A percentile compares a stretch with the other conserved stretches of the same genome.
Conservation (phyloP, 2,329 filamentous ascomycete species). For the Calonectria henricotiae region DNA sequence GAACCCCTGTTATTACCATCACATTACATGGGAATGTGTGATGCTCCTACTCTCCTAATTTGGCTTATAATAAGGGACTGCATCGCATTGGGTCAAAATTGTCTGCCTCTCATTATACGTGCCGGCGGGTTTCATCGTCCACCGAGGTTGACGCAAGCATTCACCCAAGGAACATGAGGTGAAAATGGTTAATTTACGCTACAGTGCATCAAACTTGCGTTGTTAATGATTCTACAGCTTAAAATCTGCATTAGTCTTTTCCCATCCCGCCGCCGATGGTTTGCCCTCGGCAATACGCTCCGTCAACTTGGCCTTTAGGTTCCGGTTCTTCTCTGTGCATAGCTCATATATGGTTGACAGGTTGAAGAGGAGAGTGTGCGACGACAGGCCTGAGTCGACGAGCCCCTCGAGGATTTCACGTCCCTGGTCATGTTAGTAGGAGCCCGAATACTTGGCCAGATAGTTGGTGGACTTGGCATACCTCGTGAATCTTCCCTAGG, state of each 20-base stretch:
- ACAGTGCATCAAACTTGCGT: not conserved
- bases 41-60: too few species aligned
- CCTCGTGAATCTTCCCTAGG: slow-evolving; percentile 81
- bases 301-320: slow-evolving; percentile 80
- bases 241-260: slow-evolving; percentile 82
- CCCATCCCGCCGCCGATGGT: slow-evolving; percentile 75
- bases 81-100: too few species aligned
- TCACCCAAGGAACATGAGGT: too few species aligned
- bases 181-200: too few species aligned
- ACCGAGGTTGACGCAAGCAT: too few species aligned
- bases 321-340: slow-evolving; percentile 83
- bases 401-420: slow-evolving; percentile 78
- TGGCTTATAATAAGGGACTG: too few species aligned
- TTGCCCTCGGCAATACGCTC: slow-evolving; percentile 77
- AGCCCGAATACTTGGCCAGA: not conserved
- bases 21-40: too few species aligned
- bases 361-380: slow-evolving; percentile 90
- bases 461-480: slow-evolving; percentile 56
- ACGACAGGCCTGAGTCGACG: slow-evolving; percentile 75
- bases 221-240: slow-evolving; percentile 71
- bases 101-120: too few species aligned
- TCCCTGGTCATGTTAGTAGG: slow-evolving; percentile 65
- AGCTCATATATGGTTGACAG: slow-evolving; percentile 93
- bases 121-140: too few species aligned
- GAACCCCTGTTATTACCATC: too few species aligned